Base-by-base conservation (phyloP, 495 filamentous ascomycete species). In the Xylaria acuta region DNA sequence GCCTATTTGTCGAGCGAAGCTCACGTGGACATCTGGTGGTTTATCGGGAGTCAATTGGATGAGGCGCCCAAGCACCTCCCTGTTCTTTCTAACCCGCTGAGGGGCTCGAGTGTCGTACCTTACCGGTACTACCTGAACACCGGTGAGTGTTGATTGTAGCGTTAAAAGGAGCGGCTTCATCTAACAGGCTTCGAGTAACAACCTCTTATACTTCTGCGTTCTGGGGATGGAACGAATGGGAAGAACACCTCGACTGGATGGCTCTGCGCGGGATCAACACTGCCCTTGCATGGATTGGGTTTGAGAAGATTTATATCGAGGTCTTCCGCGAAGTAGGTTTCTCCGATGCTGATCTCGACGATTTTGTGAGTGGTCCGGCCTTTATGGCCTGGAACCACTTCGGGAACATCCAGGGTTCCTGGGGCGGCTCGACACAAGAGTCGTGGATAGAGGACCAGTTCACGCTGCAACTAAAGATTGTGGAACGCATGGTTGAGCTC, bases 371-470 rank as follows among this genome's bases (percentile, higher is more conserved):
- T 67, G 86, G 87, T 0, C 86, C 86, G 3, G 85, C 86, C 0
- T 88, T 88, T 60, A 82, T 86, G 67, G 82, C 86, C n/a, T 88
- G 87, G 87, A 87, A 88, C 56, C 82, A 84, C 11, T 85, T 88
- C 67, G 87, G 86, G 5, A 88, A 88, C 59, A 87, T 87, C 47
- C 86, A 88, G 74, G 86, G 86, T 1, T 84, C 81, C 5, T 86
- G 83, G 84, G 77, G 77, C 30, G 84, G 83, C 20, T 75, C 80
- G 20, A 66, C 86, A n/a, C 85, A 85, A 1, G 70, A 74, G 40
- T 67, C 73, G 22, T 88, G 85, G 85, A 81, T 87, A 45, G 80
- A 86, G 49, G 67, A 73, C 30, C 86, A 87, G 70, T 86, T 84
- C 64, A 78, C 77, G 0, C 67, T 88, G 40, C 82, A 87, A 69